These are phyloP conservation scores for Dactylellina parvicollis DNA, from an alignment of 2,329 filamentous ascomycete genomes.

Conservation along the genomic window DNA sequence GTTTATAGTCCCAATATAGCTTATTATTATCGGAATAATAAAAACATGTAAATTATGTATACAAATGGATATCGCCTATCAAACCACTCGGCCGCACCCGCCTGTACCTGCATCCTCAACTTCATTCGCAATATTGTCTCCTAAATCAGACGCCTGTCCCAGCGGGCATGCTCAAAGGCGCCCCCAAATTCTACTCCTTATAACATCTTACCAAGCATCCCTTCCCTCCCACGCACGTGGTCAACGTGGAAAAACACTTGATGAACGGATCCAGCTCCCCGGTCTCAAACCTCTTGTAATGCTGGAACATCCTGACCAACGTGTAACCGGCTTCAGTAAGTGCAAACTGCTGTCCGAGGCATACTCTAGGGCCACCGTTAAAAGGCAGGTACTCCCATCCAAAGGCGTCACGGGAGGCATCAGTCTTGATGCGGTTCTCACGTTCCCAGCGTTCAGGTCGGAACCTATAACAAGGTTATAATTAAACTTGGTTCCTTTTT, in stretches of 20 bases:
- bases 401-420: background rate
- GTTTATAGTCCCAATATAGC: too few relatives aligned
- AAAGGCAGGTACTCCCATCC: slow-evolving; percentile 72
- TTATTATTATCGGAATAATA: too few relatives aligned
- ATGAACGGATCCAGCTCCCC: slow-evolving; percentile 28
- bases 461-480: slow-evolving; percentile 9
- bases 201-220: slow-evolving; percentile 16
- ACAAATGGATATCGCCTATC: too few relatives aligned
- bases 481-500: too few relatives aligned
- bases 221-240: slow-evolving; percentile 40
- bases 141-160: background rate
- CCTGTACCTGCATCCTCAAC: too few relatives aligned
- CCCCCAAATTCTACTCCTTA: slow-evolving; percentile 33
- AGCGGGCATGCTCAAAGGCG: slow-evolving; percentile 20
- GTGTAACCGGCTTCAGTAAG: slow-evolving; percentile 80
- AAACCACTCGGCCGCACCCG: too few relatives aligned
- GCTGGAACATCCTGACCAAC: slow-evolving; percentile 76
- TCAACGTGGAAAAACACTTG: slow-evolving; percentile 42
- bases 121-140: slow-evolving; percentile 1
- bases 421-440: slow-evolving; percentile 2
- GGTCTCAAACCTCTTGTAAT: slow-evolving; percentile 71
- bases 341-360: slow-evolving; percentile 83
- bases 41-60: too few relatives aligned
- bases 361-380: slow-evolving; percentile 78
- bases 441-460: slow-evolving; percentile 36